Base-by-base conservation (phyloP, 164 flowering plant genomes). In the Chimonanthus praecox region DNA sequence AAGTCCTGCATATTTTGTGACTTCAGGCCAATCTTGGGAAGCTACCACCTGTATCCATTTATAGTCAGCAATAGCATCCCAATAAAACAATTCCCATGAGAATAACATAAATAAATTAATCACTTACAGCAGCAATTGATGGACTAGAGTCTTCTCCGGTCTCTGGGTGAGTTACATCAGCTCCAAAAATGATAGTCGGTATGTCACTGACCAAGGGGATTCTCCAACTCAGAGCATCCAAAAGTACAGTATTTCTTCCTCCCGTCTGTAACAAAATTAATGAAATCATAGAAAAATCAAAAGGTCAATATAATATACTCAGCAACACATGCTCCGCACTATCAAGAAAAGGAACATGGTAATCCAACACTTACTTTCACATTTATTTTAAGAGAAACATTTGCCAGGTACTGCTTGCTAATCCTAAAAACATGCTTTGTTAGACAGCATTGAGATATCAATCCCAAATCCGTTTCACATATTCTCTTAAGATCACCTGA, bases 21-120 rank as follows among this genome's bases (percentile, higher is more conserved):
- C 84, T 72, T 86, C 88, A 21, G 88, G 88, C 88, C 90, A 87
- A 70, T 87, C 90, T 78, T 87, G 89, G 49, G 89, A 87, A 9
- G 88, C 90, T 54, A 87, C 89, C 11, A 87, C 87, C 90, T 87
- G 75, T 47, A 72, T 60, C 68, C 20, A 58, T 7, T 33, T 47
- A 66, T 7, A 43, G 54, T 54, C 47, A 72, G 68, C 33, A 72
- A 49, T 2, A 61, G 16, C 44, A 64, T 46, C 47, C n/a, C 9
- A 62, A 75, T 8, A 7, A 43, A 8, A 21, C 73, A 54, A n/a
- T 47, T 15, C 58, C 18, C 6, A 3, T 43, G 7, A 51, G 43
- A 69, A 18, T 18, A 2, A 33, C 4, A 50, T n/a, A 44, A 18
- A 46, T 46, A 5, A 18, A 58, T 44, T 15, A 15, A 64, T 58